A percentile compares a stretch with the other conserved stretches of the same genome.
phyloP scores from a whole-genome alignment of 2,329 filamentous ascomycete species.

The Aspergillus fijiensis region DNA sequence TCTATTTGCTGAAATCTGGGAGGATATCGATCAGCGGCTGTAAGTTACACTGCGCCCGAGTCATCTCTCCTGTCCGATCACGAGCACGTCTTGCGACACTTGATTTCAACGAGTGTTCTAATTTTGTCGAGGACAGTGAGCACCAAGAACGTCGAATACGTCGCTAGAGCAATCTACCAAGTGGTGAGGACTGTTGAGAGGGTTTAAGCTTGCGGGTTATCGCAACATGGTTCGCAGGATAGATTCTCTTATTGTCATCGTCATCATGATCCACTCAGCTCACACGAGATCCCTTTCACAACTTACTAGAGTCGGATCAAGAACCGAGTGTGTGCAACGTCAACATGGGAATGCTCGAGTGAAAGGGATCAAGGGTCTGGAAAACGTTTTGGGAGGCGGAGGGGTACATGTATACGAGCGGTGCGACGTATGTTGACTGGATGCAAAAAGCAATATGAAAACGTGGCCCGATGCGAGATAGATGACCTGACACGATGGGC shows the following conservation, averaged over 20 bases:
- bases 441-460: background rate
- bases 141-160: slow-evolving; percentile 41
- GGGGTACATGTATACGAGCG: background rate
- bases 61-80: too few relatives aligned
- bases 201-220: background rate
- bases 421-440: background rate
- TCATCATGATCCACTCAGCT: too few relatives aligned
- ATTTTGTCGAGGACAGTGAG: slow-evolving; percentile 29
- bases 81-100: background rate
- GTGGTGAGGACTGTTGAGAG: slow-evolving; percentile 36
- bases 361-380: background rate
- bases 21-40: slow-evolving; percentile 42
- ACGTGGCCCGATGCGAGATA: background rate
- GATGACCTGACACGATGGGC: background rate
- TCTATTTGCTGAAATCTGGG: slow-evolving; percentile 44
- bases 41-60: slow-evolving; percentile 23
- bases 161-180: too few relatives aligned
- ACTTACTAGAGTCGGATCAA: background rate
- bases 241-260: too few relatives aligned
- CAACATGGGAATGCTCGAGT: background rate
- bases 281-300: too few relatives aligned
- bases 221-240: background rate
- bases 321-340: background rate
- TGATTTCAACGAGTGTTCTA: background rate
- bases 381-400: too few relatives aligned